Percentiles rank a stretch among this genome's conserved stretches.
These are phyloP conservation scores for Crithidia expoeki DNA, from an alignment of 208 protist genomes.

Conservation along the genomic window DNA sequence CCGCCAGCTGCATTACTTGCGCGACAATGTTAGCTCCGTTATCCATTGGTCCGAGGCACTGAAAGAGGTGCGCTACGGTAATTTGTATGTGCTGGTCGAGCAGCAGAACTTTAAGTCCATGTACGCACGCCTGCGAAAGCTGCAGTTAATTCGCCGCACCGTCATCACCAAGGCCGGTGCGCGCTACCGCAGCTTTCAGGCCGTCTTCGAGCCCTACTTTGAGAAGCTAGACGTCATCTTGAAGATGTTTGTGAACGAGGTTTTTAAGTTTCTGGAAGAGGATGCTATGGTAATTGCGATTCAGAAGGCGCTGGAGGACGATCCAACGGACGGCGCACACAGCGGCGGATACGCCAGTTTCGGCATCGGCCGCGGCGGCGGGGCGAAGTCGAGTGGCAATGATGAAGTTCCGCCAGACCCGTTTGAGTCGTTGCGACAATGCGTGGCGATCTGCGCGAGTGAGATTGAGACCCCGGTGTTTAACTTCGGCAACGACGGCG, in stretches of 20 bases:
- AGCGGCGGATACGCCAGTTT: background rate
- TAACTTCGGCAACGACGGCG: constrained; percentile 56
- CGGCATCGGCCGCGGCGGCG: background rate
- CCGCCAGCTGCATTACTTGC: constrained; percentile 74
- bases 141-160: constrained; percentile 78
- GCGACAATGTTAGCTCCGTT: constrained; percentile 81
- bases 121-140: constrained; percentile 64
- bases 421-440: constrained; percentile 78
- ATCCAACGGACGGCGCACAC: constrained; percentile 19
- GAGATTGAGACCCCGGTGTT: constrained; percentile 63
- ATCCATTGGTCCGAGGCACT: constrained; percentile 84
- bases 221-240: constrained; percentile 80
- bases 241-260: constrained; percentile 66
- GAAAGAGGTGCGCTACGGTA: constrained; percentile 81
- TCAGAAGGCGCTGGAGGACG: constrained; percentile 76
- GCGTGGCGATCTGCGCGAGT: constrained; percentile 64
- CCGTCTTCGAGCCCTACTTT: constrained; percentile 90
- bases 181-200: constrained; percentile 63
- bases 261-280: constrained; percentile 66
- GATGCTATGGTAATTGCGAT: constrained; percentile 78
- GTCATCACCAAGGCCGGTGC: constrained; percentile 66
- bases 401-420: constrained; percentile 39
- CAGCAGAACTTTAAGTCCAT: constrained; percentile 59
- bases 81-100: constrained; percentile 68
- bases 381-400: background rate